Base-by-base conservation (phyloP, 768 basidiomycete genomes). In the Trametes gibbosa region DNA sequence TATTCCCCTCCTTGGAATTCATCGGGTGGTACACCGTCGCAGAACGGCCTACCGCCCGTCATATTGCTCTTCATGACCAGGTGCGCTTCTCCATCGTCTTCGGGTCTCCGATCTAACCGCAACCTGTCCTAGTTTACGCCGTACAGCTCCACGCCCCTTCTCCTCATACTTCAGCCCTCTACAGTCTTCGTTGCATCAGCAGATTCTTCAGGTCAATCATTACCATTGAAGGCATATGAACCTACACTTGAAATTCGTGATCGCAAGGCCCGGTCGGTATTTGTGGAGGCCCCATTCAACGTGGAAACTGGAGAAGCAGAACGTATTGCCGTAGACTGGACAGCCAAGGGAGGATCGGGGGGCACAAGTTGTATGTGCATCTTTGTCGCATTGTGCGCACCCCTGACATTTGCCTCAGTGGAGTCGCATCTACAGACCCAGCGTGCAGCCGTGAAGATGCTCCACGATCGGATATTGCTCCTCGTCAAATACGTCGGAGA, bases 291-390 rank as follows among this genome's bases (percentile, higher is more conserved):
- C 1, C 77, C 88, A 3, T 98, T 87, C 74, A 87, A 84, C 50
- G 89, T 99, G 17, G 96, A 98, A 73, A 98, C 96, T 0, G 97
- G 96, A 34, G 97, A 99, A 75, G 97, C 97, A 16, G 97, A 99
- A 71, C 86, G 97, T 39, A 98, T 99, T 62, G 97, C 97, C 6
- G 97, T 99, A 0, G 96, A 98, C 71, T 96, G 93, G 82, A 92
- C 92, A 2, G 90, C 92, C 24, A 85, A 86, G 70, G 90, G 91
- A 9, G 91, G 92, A 48, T 90, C 84, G 27, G 89, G 86, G 62
- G 89, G 87, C 42, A 90, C 86, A 14, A 91, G 86, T 63, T 76
- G 93, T 94, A 65, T 75, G 90, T 79, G 5, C 16, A 6, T 23
- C 24, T 23, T 47, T n/a, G n/a, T n/a, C 49, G n/a, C 17, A 3